A percentile compares a stretch with the other conserved stretches of the same genome.
Conservation (phyloP, 1,139 yeast genomes). For the Magnusiomyces paraingens region DNA sequence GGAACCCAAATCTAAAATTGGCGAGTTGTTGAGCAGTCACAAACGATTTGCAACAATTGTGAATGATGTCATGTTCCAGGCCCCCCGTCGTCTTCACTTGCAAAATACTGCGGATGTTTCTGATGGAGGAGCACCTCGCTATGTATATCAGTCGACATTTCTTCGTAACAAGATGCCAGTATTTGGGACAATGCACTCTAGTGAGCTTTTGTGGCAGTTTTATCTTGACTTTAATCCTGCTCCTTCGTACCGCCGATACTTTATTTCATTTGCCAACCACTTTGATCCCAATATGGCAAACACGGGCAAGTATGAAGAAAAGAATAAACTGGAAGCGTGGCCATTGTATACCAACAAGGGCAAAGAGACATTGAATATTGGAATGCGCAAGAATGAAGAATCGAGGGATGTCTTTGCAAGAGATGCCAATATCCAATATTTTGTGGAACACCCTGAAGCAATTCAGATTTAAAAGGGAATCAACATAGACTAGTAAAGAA, state of each 20-base stretch:
- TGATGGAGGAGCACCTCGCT: slow-evolving; percentile 2
- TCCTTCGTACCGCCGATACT: slow-evolving; percentile 18
- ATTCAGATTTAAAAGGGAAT: neutral
- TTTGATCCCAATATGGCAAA: slow-evolving; percentile 17
- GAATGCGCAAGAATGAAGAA: neutral
- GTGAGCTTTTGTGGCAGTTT: slow-evolving; percentile 15
- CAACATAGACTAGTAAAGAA: neutral
- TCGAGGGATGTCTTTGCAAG: neutral
- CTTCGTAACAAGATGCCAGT: slow-evolving; percentile 16
- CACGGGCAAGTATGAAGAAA: neutral
- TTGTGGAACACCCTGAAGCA: slow-evolving; percentile 1
- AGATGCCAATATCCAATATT: neutral
- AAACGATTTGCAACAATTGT: slow-evolving; percentile 20
- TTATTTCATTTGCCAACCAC: slow-evolving; percentile 20
- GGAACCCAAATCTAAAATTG: neutral
- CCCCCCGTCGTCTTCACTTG: slow-evolving; percentile 19
- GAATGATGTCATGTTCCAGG: slow-evolving; percentile 20
- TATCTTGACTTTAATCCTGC: slow-evolving; percentile 11
- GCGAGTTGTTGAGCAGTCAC: slow-evolving; percentile 12
- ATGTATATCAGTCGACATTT: slow-evolving; percentile 14
- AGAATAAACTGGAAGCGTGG: slow-evolving; percentile 11
- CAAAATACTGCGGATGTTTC: slow-evolving; percentile 8
- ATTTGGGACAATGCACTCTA: slow-evolving; percentile 20
- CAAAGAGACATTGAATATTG: slow-evolving; percentile 1
- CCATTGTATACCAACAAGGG: slow-evolving; percentile 25